Evolutionary conservation across 2,329 filamentous ascomycete species (phyloP).

Genomic region (Paecilomyces niveus): DNA sequence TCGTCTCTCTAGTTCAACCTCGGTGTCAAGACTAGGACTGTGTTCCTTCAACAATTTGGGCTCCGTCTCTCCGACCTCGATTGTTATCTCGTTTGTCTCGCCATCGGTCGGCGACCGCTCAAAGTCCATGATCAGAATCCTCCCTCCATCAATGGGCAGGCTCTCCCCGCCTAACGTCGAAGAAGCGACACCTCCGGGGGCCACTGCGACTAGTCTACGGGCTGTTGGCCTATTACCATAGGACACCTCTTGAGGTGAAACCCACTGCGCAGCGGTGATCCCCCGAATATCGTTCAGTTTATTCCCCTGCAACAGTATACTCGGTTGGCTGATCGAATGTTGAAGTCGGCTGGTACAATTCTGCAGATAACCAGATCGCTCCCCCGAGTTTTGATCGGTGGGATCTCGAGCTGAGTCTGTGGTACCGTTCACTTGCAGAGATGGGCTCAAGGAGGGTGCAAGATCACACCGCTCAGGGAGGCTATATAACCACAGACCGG

Average conservation of each 20-base stretch:
- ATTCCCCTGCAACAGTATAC: constrained; percentile 62
- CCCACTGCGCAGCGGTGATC: constrained; percentile 65
- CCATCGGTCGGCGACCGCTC: constrained; percentile 56
- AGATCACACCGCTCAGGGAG: constrained; percentile 66
- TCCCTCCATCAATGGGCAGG: constrained; percentile 70
- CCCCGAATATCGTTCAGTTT: constrained; percentile 60
- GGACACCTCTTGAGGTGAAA: constrained; percentile 48
- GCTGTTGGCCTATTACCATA: constrained; percentile 34
- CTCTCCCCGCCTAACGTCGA: constrained; percentile 62
- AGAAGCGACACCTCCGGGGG: constrained; percentile 58
- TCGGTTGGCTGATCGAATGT: constrained; percentile 42
- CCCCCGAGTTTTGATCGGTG: neutral
- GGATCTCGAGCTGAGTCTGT: neutral
- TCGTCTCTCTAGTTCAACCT: constrained; percentile 70
- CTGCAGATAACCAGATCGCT: constrained; percentile 10
- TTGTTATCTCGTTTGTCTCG: constrained; percentile 50
- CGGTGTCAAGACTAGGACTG: constrained; percentile 64
- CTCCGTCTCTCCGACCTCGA: constrained; percentile 66
- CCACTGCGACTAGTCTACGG: constrained; percentile 59
- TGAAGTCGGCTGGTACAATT: constrained; percentile 21
- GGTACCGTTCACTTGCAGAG: constrained; percentile 1
- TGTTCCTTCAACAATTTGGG: constrained; percentile 68
- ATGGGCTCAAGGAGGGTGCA: constrained; percentile 26
- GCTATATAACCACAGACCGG: constrained; percentile 72
- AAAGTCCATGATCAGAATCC: constrained; percentile 68